Evolutionary conservation across 1,284 basidiomycete species (phyloP).

Genomic region (Fistulinella cinereoalba): DNA sequence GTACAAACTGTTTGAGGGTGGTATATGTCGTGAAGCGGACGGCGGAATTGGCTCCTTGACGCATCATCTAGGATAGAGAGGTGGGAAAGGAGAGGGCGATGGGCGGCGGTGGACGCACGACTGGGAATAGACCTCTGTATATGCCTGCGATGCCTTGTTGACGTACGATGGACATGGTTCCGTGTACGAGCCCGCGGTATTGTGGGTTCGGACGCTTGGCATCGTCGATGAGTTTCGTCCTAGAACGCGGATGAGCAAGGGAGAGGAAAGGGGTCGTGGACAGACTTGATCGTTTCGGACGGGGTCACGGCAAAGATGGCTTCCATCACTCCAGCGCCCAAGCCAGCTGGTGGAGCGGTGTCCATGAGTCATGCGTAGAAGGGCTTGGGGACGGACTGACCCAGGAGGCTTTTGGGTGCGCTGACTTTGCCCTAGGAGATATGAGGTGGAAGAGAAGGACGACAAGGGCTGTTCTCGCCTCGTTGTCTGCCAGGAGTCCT

Average conservation of each 20-base stretch:
- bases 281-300: slow-evolving; percentile 96
- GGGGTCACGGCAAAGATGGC: slow-evolving; percentile 95
- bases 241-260: slow-evolving; percentile 32
- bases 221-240: slow-evolving; percentile 98
- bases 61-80: slow-evolving; percentile 77
- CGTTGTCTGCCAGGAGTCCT: slow-evolving; percentile 72
- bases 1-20: slow-evolving; percentile 89
- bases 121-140: slow-evolving; percentile 92
- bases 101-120: slow-evolving; percentile 53
- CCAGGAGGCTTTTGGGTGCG: slow-evolving; percentile 79
- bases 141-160: slow-evolving; percentile 84
- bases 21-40: slow-evolving; percentile 96
- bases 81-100: too few species aligned
- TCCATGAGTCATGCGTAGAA: not conserved
- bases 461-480: slow-evolving; percentile 53
- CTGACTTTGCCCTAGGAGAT: slow-evolving; percentile 78
- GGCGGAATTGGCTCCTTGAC: slow-evolving; percentile 96
- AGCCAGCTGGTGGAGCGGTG: slow-evolving; percentile 60
- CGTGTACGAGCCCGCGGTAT: slow-evolving; percentile 88
- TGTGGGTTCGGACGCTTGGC: slow-evolving; percentile 81
- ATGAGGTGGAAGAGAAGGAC: not conserved
- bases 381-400: slow-evolving; percentile 42
- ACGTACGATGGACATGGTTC: slow-evolving; percentile 76
- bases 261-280: slow-evolving; percentile 2
- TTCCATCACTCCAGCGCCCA: slow-evolving; percentile 94